Conservation (phyloP, 2,329 filamentous ascomycete species). For the Penicillium verrucosum region DNA sequence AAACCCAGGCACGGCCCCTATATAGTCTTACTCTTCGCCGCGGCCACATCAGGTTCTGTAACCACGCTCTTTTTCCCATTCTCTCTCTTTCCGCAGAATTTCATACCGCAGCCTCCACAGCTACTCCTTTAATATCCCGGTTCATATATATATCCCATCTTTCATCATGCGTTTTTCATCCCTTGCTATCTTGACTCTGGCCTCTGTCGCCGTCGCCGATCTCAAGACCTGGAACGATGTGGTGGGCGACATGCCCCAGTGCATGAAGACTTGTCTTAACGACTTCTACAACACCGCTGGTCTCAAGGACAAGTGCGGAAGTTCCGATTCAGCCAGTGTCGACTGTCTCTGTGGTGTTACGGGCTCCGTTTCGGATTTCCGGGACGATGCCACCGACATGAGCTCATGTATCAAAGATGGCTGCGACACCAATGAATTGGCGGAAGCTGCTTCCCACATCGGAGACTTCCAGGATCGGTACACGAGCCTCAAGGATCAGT, state of each 20-base stretch:
- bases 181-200: conserved; percentile 8
- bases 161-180: conserved; percentile 10
- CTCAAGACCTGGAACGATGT: conserved; percentile 7
- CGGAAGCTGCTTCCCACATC: background rate
- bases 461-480: background rate
- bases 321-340: background rate
- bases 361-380: background rate
- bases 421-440: background rate
- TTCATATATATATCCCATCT: background rate
- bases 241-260: conserved; percentile 10
- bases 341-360: conserved; percentile 7
- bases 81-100: background rate
- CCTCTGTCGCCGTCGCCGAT: conserved; percentile 10
- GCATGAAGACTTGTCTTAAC: conserved; percentile 7
- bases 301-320: conserved; percentile 9
- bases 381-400: background rate
- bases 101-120: background rate
- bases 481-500: background rate
- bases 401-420: background rate
- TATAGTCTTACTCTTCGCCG: background rate
- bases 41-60: background rate
- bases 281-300: conserved; percentile 9
- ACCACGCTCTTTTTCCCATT: background rate
- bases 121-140: conserved; percentile 23
- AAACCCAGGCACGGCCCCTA: background rate